Evolutionary conservation across 768 basidiomycete species (phyloP), one percentile per base, ranked within the genome.

Genomic region (Serendipita sp.): DNA sequence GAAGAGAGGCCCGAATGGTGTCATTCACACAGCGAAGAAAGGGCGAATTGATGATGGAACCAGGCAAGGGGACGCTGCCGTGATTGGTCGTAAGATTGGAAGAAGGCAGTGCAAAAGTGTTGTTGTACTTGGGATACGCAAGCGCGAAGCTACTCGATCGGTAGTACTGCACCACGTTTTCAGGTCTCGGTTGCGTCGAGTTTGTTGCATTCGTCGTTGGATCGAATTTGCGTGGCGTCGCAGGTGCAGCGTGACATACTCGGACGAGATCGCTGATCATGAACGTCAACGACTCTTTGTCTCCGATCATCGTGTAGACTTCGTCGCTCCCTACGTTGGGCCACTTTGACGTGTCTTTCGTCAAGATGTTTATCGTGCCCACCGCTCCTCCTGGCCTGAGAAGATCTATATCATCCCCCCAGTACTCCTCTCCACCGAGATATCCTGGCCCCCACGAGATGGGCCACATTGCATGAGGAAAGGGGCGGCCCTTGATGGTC

Each of bases 91-190:
- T 35, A 3, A 63, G 16, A 15, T 23, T 47, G 28, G 38, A 16
- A 10, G 48, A 32, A n/a, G 30, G 52, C 34, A 58, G 23, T 5
- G 35, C 41, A 35, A 63, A 23, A 3, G 64, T 67, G 60, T 67
- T 67, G 64, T 67, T 67, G 60, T 67, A 67, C 4, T 51, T 44
- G 3, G 52, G 35, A 23, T 63, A 64, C 38, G 64, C 47, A n/a
- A 67, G 52, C 45, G 58, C 66, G 54, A 67, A 64, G 3, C 41
- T 3, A 30, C 52, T 60, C n/a, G 66, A 64, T 32, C 66, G 64
- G 46, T 67, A 67, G 56, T 67, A 67, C 47, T 68, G 67, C n/a
- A 67, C 34, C 8, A 58, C 65, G 18, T 65, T 54, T 36, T 65
- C 56, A 3, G 65, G 65, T 44, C 60, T 35, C 7, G 65, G 38